phyloP scores from a whole-genome alignment of 2,329 filamentous ascomycete species.

The Pseudogymnoascus sp. region DNA sequence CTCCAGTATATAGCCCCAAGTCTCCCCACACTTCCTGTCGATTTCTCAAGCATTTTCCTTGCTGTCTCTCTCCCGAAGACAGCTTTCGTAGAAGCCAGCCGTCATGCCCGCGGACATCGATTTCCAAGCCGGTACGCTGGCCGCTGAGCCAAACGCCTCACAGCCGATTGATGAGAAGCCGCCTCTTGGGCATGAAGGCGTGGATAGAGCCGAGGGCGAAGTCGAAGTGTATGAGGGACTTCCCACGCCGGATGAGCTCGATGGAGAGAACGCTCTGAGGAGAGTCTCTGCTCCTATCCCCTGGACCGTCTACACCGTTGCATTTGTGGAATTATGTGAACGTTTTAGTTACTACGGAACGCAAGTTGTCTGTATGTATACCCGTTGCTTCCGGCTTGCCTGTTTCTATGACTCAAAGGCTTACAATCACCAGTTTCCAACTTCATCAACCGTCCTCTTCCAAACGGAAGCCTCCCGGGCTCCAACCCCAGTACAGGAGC shows the following conservation, averaged over 20 bases:
- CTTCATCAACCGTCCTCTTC: constrained; percentile 44
- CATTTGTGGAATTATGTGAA: constrained; percentile 57
- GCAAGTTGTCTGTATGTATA: constrained; percentile 47
- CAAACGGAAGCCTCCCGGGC: constrained; percentile 28
- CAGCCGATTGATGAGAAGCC: constrained; percentile 3
- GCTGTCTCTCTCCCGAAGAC: constrained; percentile 4
- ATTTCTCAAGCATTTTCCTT: not conserved
- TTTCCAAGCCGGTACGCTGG: not conserved
- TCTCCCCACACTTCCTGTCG: not conserved
- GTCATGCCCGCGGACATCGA: not conserved
- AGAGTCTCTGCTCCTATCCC: constrained; percentile 19
- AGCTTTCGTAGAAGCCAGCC: constrained; percentile 4
- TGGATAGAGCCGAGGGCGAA: not conserved
- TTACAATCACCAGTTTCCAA: constrained; percentile 38
- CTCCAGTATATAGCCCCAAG: constrained; percentile 10
- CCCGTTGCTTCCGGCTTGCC: not conserved
- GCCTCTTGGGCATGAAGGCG: not conserved
- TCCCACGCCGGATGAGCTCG: constrained; percentile 13
- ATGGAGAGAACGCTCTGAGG: constrained; percentile 7
- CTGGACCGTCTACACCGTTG: constrained; percentile 39
- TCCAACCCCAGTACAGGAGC: constrained; percentile 5
- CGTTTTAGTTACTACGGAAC: constrained; percentile 59
- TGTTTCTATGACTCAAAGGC: constrained; percentile 3
- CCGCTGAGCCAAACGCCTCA: not conserved
- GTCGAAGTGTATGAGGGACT: constrained; percentile 4